Evolutionary conservation across 305 asterid genomes (phyloP), one percentile per base, ranked within the genome.

Genomic region (Striga hermonthica): DNA sequence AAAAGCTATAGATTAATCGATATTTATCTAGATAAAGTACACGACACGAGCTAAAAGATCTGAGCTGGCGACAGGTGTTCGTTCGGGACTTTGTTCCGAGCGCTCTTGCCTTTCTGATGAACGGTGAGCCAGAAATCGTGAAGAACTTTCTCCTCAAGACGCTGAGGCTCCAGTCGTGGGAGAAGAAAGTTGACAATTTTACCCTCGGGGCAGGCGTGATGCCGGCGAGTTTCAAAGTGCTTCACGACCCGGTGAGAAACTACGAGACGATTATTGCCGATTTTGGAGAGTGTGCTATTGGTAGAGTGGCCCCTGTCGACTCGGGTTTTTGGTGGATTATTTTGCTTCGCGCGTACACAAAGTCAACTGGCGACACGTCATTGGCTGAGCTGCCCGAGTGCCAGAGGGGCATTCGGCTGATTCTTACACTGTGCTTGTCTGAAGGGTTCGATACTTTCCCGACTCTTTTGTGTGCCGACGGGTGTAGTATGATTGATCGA

Each of bases 301-400:
- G 98, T 41, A 75, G 98, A 74, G 98, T 92, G 72, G 97, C 98
- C 55, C 96, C 97, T 0, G 96, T 92, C 14, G 98, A 92, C 70
- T 92, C 98, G 1, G 98, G 98, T 49, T 92, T 92, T 66, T 92
- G 98, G 98, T 92, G 98, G 98, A 92, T 92, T 78, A 89, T 92
- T 71, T 79, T 92, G 56, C 86, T 92, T 60, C 89, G 98, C 10
- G 97, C 98, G 1, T 92, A 89, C 66, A 92, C 98, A 31, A 89
- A 86, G 85, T 92, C 98, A 4, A 92, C 97, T 0, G 97, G 97
- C 12, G 98, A 92, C 71, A 75, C 81, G 55, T 76, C 96, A 44
- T 75, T 92, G 78, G 91, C 96, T 47, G 98, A 92, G 62, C 39
- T 77, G 82, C 87, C 91, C 0, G 95, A 85, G 49, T 82, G 82